These are phyloP conservation scores for Trichoderma guizhouense DNA, from an alignment of 2,329 filamentous ascomycete genomes.

Conservation along the genomic window DNA sequence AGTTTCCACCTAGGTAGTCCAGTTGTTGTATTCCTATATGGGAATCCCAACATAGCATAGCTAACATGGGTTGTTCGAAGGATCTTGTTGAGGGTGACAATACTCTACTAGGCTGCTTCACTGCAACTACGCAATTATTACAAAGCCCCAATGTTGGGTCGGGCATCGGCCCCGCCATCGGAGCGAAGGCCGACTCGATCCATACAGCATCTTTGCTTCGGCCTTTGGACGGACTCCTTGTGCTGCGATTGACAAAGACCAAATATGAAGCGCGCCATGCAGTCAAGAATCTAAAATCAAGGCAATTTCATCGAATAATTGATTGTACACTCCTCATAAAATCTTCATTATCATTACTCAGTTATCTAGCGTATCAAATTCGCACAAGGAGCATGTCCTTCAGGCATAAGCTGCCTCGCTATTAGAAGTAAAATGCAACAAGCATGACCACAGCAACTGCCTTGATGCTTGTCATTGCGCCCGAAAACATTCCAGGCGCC, in stretches of 20 bases:
- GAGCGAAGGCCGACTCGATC: not conserved
- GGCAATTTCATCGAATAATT: not conserved
- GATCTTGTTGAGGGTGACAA: not conserved
- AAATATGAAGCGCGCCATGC: not conserved
- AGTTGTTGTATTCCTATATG: not conserved
- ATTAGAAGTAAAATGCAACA: conserved; percentile 10
- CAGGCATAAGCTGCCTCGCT: not conserved
- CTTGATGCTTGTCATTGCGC: not conserved
- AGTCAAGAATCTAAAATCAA: not conserved
- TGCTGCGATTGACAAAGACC: not conserved
- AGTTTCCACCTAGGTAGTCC: not conserved
- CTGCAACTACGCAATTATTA: not conserved
- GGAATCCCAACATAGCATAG: not conserved
- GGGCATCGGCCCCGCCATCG: not conserved
- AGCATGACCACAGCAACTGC: not conserved
- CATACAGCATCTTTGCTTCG: not conserved
- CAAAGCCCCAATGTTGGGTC: not conserved
- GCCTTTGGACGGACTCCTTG: not conserved
- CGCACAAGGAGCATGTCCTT: not conserved
- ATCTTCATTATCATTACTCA: conserved; percentile 9
- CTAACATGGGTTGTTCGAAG: not conserved
- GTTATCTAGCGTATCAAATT: not conserved
- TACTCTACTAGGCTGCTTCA: not conserved
- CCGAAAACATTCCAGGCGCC: not conserved
- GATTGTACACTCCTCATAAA: not conserved